Base-by-base conservation (phyloP, 305 asterid species). In the Striga hermonthica region DNA sequence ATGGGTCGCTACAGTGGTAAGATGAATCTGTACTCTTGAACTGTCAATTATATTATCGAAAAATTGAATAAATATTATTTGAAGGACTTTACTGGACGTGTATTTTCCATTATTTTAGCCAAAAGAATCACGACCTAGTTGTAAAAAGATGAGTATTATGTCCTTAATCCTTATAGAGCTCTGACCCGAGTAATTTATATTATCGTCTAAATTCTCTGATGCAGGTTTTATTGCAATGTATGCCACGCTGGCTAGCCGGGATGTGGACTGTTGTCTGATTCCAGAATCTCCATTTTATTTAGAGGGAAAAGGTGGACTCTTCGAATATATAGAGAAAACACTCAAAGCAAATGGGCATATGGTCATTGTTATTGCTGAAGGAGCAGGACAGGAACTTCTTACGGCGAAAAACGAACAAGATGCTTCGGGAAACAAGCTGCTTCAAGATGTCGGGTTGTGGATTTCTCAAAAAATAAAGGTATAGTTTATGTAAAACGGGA, bases 281-380 rank as follows among this genome's bases (percentile, higher is more conserved):
- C 89, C 87, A 12, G 89, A 86, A 75, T 75, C 91, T 3, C 87
- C 89, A 38, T 84, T 87, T 78, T 84, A 79, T 77, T 87, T 87
- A 22, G 95, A 86, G 78, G 95, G 91, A 73, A 74, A 77, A 50
- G 84, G 90, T 57, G 95, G 93, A 47, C 87, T 87, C 57, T 82
- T 73, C 13, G 95, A 88, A 44, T 85, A 83, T 60, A 66, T 83
- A 44, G 93, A 82, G 66, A 85, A 72, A 78, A 80, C 67, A 57
- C 84, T 87, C 53, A 87, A 87, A 83, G 90, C 79, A 72, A 77
- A 79, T 77, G 90, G 95, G 57, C 95, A 87, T 70, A 85, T 85
- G 91, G 95, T 87, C 72, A 78, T 87, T 79, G 95, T 87, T 70
- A 80, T 83, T 64, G 95, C 90, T 53, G 95, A 87, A 80, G 95